Base-by-base conservation (phyloP, 768 basidiomycete genomes). In the Boletus speciosus region DNA sequence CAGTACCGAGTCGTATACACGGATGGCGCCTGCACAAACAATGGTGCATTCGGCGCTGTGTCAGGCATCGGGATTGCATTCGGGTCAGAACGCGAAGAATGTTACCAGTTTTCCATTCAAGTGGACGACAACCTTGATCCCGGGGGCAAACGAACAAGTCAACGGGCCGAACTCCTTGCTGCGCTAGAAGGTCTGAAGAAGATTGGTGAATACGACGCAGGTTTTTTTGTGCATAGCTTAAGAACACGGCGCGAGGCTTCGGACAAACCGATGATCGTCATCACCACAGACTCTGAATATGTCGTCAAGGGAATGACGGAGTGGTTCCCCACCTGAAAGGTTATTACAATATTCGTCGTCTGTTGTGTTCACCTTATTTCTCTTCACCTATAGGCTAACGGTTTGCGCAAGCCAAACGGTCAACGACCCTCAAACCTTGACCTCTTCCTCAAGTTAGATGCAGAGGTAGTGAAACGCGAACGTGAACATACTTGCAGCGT, bases 21-120 rank as follows among this genome's bases (percentile, higher is more conserved):
- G 19, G 73, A 73, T 44, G 73, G 73, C 11, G 65, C 70, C 3
- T 74, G 73, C 48, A n/a, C 45, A 4, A 52, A 57, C 11, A 73
- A 75, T n/a, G 69, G 73, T 1, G 25, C 15, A 16, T 34, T 5
- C 2, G 54, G 42, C 8, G 73, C 71, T 0, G 58, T 19, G 7
- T 50, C 51, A 6, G 56, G 56, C 1, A 45, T 60, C 4, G 56
- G 49, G 5, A 48, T 54, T 6, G 49, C 52, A 12, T 56, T 58
- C 2, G 48, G 56, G 16, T 6, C 11, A 16, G 36, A 48, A 14
- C 40, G 5, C 7, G 27, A 51, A 12, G 35, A 36, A 11, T 3
- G n/a, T 3, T 27, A 42, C 19, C 42, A 55, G 47, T 57, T 62
- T 51, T 54, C 59, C 6, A 51, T 70, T 8, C 59, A 61, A 1